A percentile compares a stretch with the other conserved stretches of the same genome.
Evolutionary conservation across 2,329 filamentous ascomycete genomes (phyloP).

Genomic region (Parafenestella ontariensis): DNA sequence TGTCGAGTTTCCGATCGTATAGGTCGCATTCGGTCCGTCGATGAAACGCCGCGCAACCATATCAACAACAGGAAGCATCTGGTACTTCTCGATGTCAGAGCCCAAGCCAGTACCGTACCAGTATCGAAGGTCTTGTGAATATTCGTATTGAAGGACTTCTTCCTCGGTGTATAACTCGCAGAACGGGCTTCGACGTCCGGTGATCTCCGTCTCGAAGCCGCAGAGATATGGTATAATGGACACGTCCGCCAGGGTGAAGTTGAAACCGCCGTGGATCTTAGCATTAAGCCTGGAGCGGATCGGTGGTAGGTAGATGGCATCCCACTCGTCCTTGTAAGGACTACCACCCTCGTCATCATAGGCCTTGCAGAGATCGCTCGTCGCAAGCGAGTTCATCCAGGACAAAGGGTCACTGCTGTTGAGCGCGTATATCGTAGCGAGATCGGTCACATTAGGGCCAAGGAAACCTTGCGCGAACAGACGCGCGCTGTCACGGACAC

Average conservation of each 20-base stretch:
- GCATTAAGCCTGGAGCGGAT: slow-evolving; percentile 63
- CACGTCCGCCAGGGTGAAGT: slow-evolving; percentile 62
- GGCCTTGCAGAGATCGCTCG: slow-evolving; percentile 68
- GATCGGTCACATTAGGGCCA: slow-evolving; percentile 60
- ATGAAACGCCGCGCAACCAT: slow-evolving; percentile 61
- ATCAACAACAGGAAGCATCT: slow-evolving; percentile 69
- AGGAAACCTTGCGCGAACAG: slow-evolving; percentile 69
- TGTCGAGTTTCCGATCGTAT: slow-evolving; percentile 55
- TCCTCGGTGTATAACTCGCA: slow-evolving; percentile 68
- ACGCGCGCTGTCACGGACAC: slow-evolving; percentile 67
- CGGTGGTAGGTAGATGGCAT: slow-evolving; percentile 60
- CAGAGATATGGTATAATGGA: slow-evolving; percentile 72
- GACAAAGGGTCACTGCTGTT: slow-evolving; percentile 62
- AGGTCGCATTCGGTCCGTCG: slow-evolving; percentile 59
- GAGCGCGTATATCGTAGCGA: slow-evolving; percentile 65
- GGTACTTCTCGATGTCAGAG: slow-evolving; percentile 59
- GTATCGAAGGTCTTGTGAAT: slow-evolving; percentile 72
- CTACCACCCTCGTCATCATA: slow-evolving; percentile 63
- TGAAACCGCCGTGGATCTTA: slow-evolving; percentile 62
- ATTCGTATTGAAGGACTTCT: slow-evolving; percentile 70
- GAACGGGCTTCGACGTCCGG: slow-evolving; percentile 65
- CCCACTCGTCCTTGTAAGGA: slow-evolving; percentile 58
- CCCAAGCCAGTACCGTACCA: slow-evolving; percentile 70
- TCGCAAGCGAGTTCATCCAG: slow-evolving; percentile 68
- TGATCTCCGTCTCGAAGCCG: slow-evolving; percentile 74